These are phyloP conservation scores for Peronospora destructor DNA, from an alignment of 352 stramenopile species.

Conservation along the genomic window DNA sequence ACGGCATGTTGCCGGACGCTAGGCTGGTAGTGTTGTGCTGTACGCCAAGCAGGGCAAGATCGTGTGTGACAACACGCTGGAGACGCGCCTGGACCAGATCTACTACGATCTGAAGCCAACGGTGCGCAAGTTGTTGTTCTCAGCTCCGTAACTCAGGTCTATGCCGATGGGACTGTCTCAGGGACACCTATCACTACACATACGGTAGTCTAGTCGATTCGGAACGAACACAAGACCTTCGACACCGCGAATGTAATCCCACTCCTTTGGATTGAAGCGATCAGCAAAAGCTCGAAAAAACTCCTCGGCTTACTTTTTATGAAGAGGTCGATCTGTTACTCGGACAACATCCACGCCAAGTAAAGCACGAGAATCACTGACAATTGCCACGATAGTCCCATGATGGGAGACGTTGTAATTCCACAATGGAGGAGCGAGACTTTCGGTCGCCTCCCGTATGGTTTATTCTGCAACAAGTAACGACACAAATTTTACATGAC, in stretches of 20 bases:
- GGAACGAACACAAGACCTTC: no score
- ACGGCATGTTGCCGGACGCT: constrained; percentile 89
- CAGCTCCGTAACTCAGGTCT: constrained; percentile 33
- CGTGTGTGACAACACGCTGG: constrained; percentile 97
- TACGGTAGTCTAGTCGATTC: no score
- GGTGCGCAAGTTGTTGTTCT: constrained; percentile 76
- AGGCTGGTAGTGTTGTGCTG: no score
- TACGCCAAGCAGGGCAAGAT: no score
- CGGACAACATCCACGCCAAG: no score
- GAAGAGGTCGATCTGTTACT: constrained; percentile 40
- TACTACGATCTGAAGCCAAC: constrained; percentile 81
- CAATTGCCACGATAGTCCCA: no score
- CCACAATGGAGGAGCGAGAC: constrained; percentile 28
- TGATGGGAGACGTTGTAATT: constrained; percentile 85
- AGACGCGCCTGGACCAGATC: constrained; percentile 78
- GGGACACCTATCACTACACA: no score
- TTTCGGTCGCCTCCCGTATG: constrained; percentile 37
- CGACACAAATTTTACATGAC: background rate
- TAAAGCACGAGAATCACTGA: constrained; percentile 39
- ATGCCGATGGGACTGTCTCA: no score
- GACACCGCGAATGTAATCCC: constrained; percentile 40
- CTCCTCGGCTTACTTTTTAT: no score
- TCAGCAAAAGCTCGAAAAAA: no score
- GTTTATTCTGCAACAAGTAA: no score
- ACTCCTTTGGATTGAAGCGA: constrained; percentile 55